Base-by-base conservation (phyloP, 2,329 filamentous ascomycete genomes). In the Talaromyces sp. region DNA sequence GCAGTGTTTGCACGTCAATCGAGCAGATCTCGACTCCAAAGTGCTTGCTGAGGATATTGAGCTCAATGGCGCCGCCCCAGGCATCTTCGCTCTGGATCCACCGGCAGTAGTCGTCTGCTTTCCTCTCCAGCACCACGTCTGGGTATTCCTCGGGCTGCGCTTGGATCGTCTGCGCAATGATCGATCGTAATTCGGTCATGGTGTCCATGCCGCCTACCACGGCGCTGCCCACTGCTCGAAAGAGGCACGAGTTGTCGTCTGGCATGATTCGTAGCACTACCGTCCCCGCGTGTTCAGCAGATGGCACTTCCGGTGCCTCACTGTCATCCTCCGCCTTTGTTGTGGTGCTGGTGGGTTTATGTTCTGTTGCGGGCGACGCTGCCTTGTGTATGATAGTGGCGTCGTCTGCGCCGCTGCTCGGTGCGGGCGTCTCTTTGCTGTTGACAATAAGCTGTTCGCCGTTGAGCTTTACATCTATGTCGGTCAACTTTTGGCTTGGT, bases 181-280 rank as follows among this genome's bases (percentile, higher is more conserved):
- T 81, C 14, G 84, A 86, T 59, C 92, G 87, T 19, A 97, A 80
- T 67, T 89, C 87, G 0, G 81, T 84, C 85, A 90, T 88, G 9
- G 81, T 80, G 64, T 88, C 85, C 66, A 88, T 81, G 1, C 80
- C 79, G 32, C 85, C 83, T 54, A 91, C 84, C n/a, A 96, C 82
- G 3, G 89, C 89, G 58, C 88, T 89, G 17, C 90, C 90, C 53
- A 97, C 87, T 0, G 93, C 92, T 29, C 92, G 89, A 75, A 97
- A 97, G 69, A 97, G 86, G 76, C 93, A 97, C 61, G 88, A 91
- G 75, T 97, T 97, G 74, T 97, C 93, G 70, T 97, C 93, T 4
- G 92, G 91, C 93, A 97, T 97, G 56, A 97, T 90, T 14, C 93
- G 88, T 19, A 97, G 83, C 9, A 95, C 89, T 19, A 84, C 74